Evolutionary conservation across 1,284 basidiomycete genomes (phyloP).

Genomic region (Malassezia nana): DNA sequence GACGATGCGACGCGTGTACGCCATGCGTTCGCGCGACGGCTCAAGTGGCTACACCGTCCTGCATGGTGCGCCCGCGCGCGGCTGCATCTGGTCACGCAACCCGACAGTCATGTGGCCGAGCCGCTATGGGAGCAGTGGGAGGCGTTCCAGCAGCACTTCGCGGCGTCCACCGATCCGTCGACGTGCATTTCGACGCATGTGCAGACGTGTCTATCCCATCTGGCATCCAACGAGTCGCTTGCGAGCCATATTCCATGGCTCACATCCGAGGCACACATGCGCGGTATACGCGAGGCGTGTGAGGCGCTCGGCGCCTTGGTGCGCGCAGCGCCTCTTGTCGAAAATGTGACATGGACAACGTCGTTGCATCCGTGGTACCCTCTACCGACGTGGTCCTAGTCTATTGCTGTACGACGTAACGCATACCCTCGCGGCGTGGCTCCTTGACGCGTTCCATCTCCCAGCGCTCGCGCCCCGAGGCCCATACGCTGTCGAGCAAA

Average conservation of each 20-base stretch:
- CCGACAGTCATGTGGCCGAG: neutral
- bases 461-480: constrained; percentile 49
- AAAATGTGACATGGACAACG: neutral
- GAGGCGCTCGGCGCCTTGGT: neutral
- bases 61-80: constrained; percentile 2
- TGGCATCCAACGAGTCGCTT: no score
- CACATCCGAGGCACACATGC: neutral
- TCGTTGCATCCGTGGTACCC: constrained; percentile 5
- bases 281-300: neutral
- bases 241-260: neutral
- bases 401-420: constrained; percentile 20
- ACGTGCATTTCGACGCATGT: neutral
- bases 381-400: neutral
- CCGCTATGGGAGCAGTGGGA: constrained; percentile 6
- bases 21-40: constrained; percentile 2
- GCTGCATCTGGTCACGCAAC: neutral
- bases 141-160: neutral
- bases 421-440: neutral
- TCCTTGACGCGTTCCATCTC: constrained; percentile 23
- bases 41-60: constrained; percentile 13
- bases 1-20: neutral
- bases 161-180: neutral
- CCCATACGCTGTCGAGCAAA: constrained; percentile 69
- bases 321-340: neutral
- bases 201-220: no score